A percentile compares a stretch with the other conserved stretches of the same genome.
phyloP scores from a whole-genome alignment of 805 yeast species.

The Dipodascopsis uninucleata region DNA sequence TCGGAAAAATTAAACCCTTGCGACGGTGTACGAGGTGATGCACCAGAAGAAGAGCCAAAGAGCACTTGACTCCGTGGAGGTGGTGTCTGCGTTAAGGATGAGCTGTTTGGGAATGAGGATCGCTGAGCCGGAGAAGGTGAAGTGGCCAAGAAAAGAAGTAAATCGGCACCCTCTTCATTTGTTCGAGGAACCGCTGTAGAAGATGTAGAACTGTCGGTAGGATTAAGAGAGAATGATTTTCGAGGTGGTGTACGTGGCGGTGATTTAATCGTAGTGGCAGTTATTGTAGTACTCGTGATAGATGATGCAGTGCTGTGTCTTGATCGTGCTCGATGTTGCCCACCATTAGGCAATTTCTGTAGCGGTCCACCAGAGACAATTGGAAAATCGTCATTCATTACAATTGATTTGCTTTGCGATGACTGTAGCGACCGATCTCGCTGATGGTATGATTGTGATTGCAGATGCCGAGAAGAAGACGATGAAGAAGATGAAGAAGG shows the following conservation, averaged over 20 bases:
- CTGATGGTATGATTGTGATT: too few species aligned
- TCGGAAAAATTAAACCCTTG: constrained; percentile 71
- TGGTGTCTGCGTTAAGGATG: constrained; percentile 4
- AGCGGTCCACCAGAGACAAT: too few species aligned
- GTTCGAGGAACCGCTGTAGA: constrained; percentile 5
- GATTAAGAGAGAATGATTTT: neutral
- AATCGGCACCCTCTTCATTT: constrained; percentile 70
- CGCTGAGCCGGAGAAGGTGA: constrained; percentile 65
- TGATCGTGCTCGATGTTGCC: constrained; percentile 26
- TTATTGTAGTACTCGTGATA: constrained; percentile 10
- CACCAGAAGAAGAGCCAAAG: constrained; percentile 32
- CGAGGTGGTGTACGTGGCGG: constrained; percentile 27
- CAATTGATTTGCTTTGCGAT: too few species aligned
- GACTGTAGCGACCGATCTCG: too few species aligned
- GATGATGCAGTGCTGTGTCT: constrained; percentile 32
- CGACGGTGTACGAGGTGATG: constrained; percentile 38
- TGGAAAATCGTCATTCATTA: too few species aligned
- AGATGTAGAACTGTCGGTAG: neutral
- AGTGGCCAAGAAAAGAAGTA: constrained; percentile 75
- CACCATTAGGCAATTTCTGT: constrained; percentile 9
- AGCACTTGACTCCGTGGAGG: constrained; percentile 5
- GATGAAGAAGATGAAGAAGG: neutral
- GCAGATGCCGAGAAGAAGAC: constrained; percentile 3
- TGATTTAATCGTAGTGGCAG: constrained; percentile 12
- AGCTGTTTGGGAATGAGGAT: constrained; percentile 15